phyloP scores from a whole-genome alignment of 2,329 filamentous ascomycete genomes.

The Fusarium albidum region DNA sequence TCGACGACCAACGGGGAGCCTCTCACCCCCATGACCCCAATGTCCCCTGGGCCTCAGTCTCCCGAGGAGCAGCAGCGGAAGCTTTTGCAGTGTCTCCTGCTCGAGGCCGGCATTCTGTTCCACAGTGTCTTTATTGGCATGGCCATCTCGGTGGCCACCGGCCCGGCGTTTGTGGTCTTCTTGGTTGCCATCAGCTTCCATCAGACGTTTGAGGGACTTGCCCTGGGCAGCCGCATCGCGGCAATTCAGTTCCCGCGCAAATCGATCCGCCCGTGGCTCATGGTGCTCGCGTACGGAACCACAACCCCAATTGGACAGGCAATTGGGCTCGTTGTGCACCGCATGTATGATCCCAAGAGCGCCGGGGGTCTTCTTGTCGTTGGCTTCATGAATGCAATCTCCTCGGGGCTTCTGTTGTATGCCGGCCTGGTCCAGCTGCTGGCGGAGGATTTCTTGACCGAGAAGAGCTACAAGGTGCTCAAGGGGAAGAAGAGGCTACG shows the following conservation, averaged over 20 bases:
- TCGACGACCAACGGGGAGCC: conserved; percentile 40
- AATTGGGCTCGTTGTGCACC: conserved; percentile 80
- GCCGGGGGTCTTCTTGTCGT: conserved; percentile 81
- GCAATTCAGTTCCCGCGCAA: conserved; percentile 79
- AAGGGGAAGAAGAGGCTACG: conserved; percentile 67
- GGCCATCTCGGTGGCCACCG: conserved; percentile 83
- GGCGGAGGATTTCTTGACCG: conserved; percentile 82
- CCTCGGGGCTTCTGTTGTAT: conserved; percentile 80
- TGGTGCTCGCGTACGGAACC: conserved; percentile 79
- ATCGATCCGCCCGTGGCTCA: conserved; percentile 81
- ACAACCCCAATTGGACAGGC: conserved; percentile 86
- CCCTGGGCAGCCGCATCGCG: conserved; percentile 84
- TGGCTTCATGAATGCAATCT: conserved; percentile 88
- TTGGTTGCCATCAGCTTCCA: conserved; percentile 84
- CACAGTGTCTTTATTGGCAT: conserved; percentile 89
- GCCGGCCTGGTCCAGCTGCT: conserved; percentile 85
- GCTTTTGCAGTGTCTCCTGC: conserved; percentile 78
- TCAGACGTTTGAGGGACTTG: conserved; percentile 88
- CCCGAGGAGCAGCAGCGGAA: conserved; percentile 70
- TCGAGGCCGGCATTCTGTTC: conserved; percentile 86
- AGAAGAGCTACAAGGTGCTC: conserved; percentile 75
- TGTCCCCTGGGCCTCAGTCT: conserved; percentile 43
- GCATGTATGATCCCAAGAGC: conserved; percentile 80
- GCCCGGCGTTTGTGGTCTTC: conserved; percentile 81
- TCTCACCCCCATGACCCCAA: conserved; percentile 31